A percentile compares a stretch with the other conserved stretches of the same genome.
phyloP scores from a whole-genome alignment of 805 yeast genomes.

The Candida jianshihensis region DNA sequence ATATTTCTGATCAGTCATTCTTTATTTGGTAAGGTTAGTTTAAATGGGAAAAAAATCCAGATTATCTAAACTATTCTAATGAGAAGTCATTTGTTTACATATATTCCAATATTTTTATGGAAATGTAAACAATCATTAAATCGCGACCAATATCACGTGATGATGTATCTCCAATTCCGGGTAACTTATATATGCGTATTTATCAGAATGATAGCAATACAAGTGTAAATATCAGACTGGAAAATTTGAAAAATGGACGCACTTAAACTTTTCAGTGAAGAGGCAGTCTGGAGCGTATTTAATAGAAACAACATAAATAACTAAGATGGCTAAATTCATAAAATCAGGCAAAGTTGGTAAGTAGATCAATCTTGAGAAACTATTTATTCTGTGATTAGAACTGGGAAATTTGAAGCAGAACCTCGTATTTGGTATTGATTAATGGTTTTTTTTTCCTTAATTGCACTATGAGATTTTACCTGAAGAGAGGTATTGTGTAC shows the following conservation, averaged over 20 bases:
- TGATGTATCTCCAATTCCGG: too few relatives aligned
- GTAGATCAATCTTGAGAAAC: conserved; percentile 30
- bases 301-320: conserved; percentile 4
- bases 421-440: neutral
- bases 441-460: neutral
- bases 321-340: conserved; percentile 88
- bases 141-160: too few relatives aligned
- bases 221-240: conserved; percentile 18
- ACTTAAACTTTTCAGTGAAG: conserved; percentile 6
- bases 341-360: conserved; percentile 94
- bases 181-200: neutral
- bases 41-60: too few relatives aligned
- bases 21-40: neutral
- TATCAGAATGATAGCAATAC: conserved; percentile 2
- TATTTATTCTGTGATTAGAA: neutral
- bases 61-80: too few relatives aligned
- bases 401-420: neutral
- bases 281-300: neutral
- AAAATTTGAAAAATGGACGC: conserved; percentile 18
- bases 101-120: neutral
- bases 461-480: too few relatives aligned
- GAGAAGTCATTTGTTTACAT: too few relatives aligned
- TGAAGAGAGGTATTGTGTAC: too few relatives aligned
- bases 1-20: neutral
- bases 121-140: neutral